Base-by-base conservation (phyloP, 2,329 filamentous ascomycete genomes). In the Monosporascus sp. region DNA sequence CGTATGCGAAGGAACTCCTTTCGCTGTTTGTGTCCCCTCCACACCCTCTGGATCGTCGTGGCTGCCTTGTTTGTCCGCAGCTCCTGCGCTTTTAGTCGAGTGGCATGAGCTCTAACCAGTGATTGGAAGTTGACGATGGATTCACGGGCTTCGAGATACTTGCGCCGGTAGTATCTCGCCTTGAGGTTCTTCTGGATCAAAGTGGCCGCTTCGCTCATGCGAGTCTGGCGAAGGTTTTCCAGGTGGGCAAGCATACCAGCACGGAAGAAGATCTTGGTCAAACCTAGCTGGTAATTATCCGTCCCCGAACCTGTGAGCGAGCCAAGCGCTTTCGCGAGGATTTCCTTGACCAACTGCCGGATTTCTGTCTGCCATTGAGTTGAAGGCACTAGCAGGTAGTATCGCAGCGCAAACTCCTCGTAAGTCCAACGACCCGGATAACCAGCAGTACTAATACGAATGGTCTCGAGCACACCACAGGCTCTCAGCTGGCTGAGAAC, bases 241-340 rank as follows among this genome's bases (percentile, higher is more conserved):
- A 99, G 78, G 76, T 97, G 97, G 7, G 94, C 94, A 64, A 99
- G 86, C 94, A 99, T 99, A 72, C 94, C 94, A 52, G 94, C 94
- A 56, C 94, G 88, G 85, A 99, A 99, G 77, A 99, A 99, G 69
- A 99, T 97, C 77, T 99, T 99, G 50, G 93, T 97, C 61, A 97
- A 79, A 75, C 94, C 94, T 59, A 99, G 83, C 74, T 99, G 94
- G 69, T 97, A 99, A 74, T 96, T 99, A 76, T 97, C 94, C 51
- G 86, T 74, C 48, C 87, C 87, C 62, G 87, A 83, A 55, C 83
- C 84, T 44, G 81, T 90, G 61, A 84, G 85, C 57, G 88, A 85
- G 53, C 90, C 93, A 31, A 99, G 80, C 1, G 92, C 94, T 73
- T 92, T 94, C 55, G 84, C 86, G 59, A 99, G 74, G 64, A 99